Evolutionary conservation across 2,329 filamentous ascomycete genomes (phyloP), one percentile per base, ranked within the genome.

Genomic region (Plenodomus biglobosus): DNA sequence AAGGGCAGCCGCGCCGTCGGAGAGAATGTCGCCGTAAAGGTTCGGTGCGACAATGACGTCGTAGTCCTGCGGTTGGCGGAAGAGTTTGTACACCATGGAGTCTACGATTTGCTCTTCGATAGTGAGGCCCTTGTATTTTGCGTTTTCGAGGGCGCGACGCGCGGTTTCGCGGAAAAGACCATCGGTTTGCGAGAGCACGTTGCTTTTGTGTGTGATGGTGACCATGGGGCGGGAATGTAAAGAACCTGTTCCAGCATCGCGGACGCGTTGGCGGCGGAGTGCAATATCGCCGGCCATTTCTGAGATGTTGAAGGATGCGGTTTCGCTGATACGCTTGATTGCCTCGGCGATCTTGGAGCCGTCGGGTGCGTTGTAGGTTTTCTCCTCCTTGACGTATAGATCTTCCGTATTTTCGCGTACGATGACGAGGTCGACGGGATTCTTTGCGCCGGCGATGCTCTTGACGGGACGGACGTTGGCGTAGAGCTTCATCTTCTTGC

Each of bases 331-430:
- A 66, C 92, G 88, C 83, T 99, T 99, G 77, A 97, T 92, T 39
- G 94, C 94, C 78, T 97, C 92, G 56, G 94, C 92, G 48, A 97
- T 88, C 77, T 90, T 92, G 73, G 79, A 80, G 51, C 89, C 82
- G 53, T 89, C 82, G 30, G 86, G 79, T 24, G 82, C 84, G 44
- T 89, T 83, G 70, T 84, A 86, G 18, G 91, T 96, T 73, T 80
- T 86, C 79, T 99, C 94, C 73, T 97, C 88, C 79, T 97, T 97
- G 64, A 99, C 92, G 75, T 96, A 96, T 35, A 99, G 82, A 73
- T 99, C 94, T 78, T 99, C 94, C 24, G 94, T 99, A 80, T 99
- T 99, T 77, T 99, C 94, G 58, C 94, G 89, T 46, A 97, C 94
- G 66, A 97, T 99, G 67, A 99, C 94, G 73, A 99, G 87, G 76